Conservation (phyloP, 148 eudicot species). For the Silene latifolia region DNA sequence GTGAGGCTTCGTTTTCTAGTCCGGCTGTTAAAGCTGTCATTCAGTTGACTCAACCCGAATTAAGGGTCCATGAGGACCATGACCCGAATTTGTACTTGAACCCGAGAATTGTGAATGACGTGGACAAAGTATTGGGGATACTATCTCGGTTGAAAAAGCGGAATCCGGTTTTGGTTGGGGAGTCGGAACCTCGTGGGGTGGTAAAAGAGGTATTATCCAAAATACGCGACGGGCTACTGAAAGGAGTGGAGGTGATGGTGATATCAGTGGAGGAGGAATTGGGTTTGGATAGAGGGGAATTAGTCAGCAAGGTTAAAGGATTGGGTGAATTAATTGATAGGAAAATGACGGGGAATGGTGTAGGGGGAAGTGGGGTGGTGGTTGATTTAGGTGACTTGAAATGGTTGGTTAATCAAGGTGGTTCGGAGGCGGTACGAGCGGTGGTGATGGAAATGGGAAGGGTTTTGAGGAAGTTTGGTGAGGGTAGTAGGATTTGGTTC, state of each 20-base stretch:
- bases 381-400: conserved; percentile 63
- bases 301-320: conserved; percentile 34
- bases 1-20: conserved; percentile 85
- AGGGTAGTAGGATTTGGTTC: conserved; percentile 53
- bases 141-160: conserved; percentile 39
- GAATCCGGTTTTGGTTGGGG: conserved; percentile 82
- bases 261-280: conserved; percentile 43
- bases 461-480: conserved; percentile 36
- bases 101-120: conserved; percentile 52
- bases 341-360: conserved; percentile 29
- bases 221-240: conserved; percentile 41
- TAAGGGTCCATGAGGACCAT: not conserved
- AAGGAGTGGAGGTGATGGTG: conserved; percentile 43
- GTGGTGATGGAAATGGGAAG: conserved; percentile 36
- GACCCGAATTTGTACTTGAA: conserved; percentile 50
- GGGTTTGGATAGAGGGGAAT: conserved; percentile 26
- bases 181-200: conserved; percentile 51
- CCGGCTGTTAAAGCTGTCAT: conserved; percentile 86
- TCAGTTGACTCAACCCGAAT: conserved; percentile 37
- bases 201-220: conserved; percentile 52
- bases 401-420: conserved; percentile 39
- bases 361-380: conserved; percentile 39
- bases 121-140: conserved; percentile 53
- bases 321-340: conserved; percentile 44
- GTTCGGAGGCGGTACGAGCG: conserved; percentile 30